phyloP scores from a whole-genome alignment of 2,329 filamentous ascomycete species.

The Colletotrichum echinochloae region DNA sequence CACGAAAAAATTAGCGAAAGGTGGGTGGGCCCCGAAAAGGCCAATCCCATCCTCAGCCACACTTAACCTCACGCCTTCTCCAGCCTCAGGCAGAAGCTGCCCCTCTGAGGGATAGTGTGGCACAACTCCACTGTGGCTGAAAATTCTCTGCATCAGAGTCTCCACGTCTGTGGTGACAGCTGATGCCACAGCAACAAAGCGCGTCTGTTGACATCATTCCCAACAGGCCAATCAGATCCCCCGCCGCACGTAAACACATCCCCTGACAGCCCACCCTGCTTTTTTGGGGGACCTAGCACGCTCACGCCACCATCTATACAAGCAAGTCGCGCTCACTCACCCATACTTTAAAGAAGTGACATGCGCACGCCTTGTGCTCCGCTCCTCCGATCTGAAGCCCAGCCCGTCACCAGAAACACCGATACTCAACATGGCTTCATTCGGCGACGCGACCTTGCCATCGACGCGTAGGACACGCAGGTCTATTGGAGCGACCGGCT shows the following conservation, averaged over 20 bases:
- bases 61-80: background rate
- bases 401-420: background rate
- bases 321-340: slow-evolving; percentile 32
- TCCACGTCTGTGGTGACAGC: slow-evolving; percentile 7
- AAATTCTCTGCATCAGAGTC: background rate
- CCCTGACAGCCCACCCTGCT: slow-evolving; percentile 35
- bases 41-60: slow-evolving; percentile 6
- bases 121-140: background rate
- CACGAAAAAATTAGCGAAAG: slow-evolving; percentile 34
- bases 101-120: background rate
- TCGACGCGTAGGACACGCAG: slow-evolving; percentile 72
- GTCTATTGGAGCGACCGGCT: slow-evolving; percentile 67
- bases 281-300: slow-evolving; percentile 43
- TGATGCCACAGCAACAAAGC: slow-evolving; percentile 38
- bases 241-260: slow-evolving; percentile 34
- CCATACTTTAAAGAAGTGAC: slow-evolving; percentile 38
- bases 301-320: slow-evolving; percentile 37
- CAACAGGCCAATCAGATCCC: slow-evolving; percentile 25
- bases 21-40: background rate
- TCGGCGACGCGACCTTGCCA: slow-evolving; percentile 63
- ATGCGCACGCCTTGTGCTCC: slow-evolving; percentile 20
- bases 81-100: background rate
- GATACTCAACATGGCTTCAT: slow-evolving; percentile 51
- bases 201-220: slow-evolving; percentile 36
- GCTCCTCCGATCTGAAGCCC: slow-evolving; percentile 10